These are phyloP conservation scores for Nannochloris sp. DNA, from an alignment of 139 green algal species.

Conservation along the genomic window DNA sequence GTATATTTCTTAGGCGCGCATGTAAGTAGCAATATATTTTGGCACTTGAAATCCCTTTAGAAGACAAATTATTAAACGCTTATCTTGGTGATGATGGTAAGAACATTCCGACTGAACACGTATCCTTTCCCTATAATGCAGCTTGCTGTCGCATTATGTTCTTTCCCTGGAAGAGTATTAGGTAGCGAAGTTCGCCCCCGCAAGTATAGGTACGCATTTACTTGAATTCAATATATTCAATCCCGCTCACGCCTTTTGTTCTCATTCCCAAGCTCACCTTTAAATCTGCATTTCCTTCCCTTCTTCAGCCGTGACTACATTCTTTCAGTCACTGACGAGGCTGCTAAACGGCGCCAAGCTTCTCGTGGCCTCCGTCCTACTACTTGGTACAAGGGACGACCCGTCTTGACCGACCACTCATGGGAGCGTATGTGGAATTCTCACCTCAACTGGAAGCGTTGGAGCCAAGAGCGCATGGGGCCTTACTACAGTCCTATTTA, in stretches of 20 bases:
- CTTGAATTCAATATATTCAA: not conserved
- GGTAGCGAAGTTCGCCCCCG: constrained; percentile 57
- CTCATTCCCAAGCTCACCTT: not conserved
- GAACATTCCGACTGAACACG: constrained; percentile 11
- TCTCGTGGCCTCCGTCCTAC: constrained; percentile 45
- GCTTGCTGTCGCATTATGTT: constrained; percentile 52
- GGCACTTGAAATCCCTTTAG: not conserved
- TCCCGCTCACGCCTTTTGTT: not conserved
- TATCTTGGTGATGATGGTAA: not conserved
- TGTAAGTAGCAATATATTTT: constrained; percentile 25
- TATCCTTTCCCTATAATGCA: constrained; percentile 6
- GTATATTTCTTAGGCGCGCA: constrained; percentile 69
- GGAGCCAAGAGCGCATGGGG: constrained; percentile 57
- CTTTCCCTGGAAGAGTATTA: constrained; percentile 58
- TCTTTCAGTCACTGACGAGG: constrained; percentile 59
- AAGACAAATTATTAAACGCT: not conserved
- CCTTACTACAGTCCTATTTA: constrained; percentile 20
- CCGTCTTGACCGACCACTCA: constrained; percentile 37
- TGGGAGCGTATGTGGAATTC: constrained; percentile 75
- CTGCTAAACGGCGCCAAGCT: constrained; percentile 55
- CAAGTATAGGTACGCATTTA: constrained; percentile 51
- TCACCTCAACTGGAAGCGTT: constrained; percentile 76
- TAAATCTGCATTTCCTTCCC: not conserved
- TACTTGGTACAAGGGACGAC: constrained; percentile 31
- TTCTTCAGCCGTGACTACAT: constrained; percentile 66